Base-by-base conservation (phyloP, 805 yeast genomes). In the Wickerhamomyces tratensis region DNA sequence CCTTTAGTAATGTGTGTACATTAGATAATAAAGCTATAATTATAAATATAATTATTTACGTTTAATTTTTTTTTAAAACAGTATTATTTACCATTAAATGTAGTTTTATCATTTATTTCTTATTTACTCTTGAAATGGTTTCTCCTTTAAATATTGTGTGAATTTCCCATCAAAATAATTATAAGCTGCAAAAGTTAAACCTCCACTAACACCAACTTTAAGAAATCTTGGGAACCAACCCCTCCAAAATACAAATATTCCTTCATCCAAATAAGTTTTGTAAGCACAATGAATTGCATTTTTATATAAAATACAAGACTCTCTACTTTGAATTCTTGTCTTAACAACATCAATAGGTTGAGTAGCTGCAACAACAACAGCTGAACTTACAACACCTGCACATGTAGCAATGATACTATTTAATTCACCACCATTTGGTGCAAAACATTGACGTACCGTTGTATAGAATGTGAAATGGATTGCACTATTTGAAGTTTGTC, bases 261-360 rank as follows among this genome's bases (percentile, higher is more conserved):
- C 74, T 51, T 71, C 76, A 36, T 66, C 65, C 34, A 71, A 64
- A 45, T 71, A 72, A 3, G 72, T 69, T 50, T 71, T 59, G 42
- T 69, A 72, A 7, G 71, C 65, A 55, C 80, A 72, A 15, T 77
- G 72, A 52, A 83, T 61, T 6, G 86, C 67, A 61, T 82, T 86
- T 44, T 67, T 71, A 57, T 81, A 82, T 2, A 74, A 51, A 5
- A 59, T 52, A 53, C 70, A 70, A n/a, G 82, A 77, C 55, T 80
- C 77, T 53, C 79, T 76, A 53, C 87, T 76, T 62, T 88, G 96
- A 76, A 88, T 76, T 55, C 95, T 74, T 3, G 96, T 77, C 64
- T 89, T 89, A 39, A 89, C 63, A 3, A 86, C 86, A 63, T 89
- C 97, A 29, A 89, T 66, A 0, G 97, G 97, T 63, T 87, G 98